Evolutionary conservation across 768 basidiomycete genomes (phyloP).

Genomic region (Amanita brunnescens): DNA sequence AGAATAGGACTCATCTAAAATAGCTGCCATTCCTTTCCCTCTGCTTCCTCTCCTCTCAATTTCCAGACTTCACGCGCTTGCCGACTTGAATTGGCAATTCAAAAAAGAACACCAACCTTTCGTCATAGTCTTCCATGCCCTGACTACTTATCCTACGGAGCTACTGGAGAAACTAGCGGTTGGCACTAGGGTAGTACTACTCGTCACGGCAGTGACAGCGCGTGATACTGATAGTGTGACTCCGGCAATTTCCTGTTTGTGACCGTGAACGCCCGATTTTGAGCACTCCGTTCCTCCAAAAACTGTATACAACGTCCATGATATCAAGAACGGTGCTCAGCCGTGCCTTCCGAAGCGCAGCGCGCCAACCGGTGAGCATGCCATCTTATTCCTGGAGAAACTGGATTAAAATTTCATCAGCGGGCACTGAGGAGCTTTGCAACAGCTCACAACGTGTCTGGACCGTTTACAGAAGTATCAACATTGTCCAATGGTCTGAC

Average conservation of each 20-base stretch:
- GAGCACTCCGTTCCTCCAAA: neutral
- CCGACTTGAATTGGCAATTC: too few species aligned
- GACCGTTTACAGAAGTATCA: constrained; percentile 83
- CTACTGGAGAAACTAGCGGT: too few species aligned
- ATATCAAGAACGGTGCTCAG: constrained; percentile 34
- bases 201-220: neutral
- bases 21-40: too few species aligned
- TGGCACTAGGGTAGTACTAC: too few species aligned
- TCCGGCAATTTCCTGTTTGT: constrained; percentile 1
- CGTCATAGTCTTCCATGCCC: too few species aligned
- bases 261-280: constrained; percentile 4
- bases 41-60: too few species aligned
- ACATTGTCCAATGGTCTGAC: constrained; percentile 93
- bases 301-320: constrained; percentile 17
- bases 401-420: constrained; percentile 18
- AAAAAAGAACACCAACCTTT: too few species aligned
- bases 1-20: too few species aligned
- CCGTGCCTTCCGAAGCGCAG: constrained; percentile 33
- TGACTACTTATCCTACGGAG: too few species aligned
- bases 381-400: neutral
- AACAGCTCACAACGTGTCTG: constrained; percentile 53
- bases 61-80: too few species aligned
- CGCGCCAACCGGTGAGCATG: constrained; percentile 28
- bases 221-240: neutral
- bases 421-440: constrained; percentile 63